These are phyloP conservation scores for Myriangium duriaei DNA, from an alignment of 2,329 filamentous ascomycete genomes.

Conservation along the genomic window DNA sequence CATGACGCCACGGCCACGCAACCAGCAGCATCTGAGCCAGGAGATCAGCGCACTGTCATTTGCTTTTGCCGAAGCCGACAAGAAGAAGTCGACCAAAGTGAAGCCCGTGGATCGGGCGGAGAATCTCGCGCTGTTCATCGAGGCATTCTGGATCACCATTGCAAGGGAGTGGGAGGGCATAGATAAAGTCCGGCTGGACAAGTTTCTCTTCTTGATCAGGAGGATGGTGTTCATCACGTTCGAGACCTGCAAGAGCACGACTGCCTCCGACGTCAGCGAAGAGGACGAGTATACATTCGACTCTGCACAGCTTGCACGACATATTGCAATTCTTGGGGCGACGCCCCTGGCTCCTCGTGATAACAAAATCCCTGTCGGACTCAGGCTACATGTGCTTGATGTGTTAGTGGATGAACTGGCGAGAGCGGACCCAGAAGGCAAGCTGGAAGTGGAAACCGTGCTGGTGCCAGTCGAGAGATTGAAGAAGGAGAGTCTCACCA, in stretches of 20 bases:
- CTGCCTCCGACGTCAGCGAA: constrained; percentile 24
- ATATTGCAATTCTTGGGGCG: constrained; percentile 36
- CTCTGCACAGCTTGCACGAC: neutral
- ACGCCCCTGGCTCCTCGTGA: constrained; percentile 35
- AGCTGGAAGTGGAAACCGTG: constrained; percentile 35
- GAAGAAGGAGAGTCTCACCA: constrained; percentile 48
- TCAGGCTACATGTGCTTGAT: constrained; percentile 79
- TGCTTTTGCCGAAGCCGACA: constrained; percentile 22
- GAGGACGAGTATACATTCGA: constrained; percentile 20
- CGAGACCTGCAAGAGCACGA: constrained; percentile 25
- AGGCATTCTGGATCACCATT: constrained; percentile 42
- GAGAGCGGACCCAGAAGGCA: constrained; percentile 44
- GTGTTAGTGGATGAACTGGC: constrained; percentile 86
- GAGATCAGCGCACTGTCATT: constrained; percentile 63
- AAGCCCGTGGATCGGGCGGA: too few relatives aligned
- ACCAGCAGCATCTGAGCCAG: constrained; percentile 70
- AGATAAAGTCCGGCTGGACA: constrained; percentile 57
- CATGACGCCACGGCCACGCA: constrained; percentile 83
- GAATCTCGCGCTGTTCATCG: constrained; percentile 24
- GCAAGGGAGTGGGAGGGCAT: constrained; percentile 39
- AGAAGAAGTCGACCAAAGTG: too few relatives aligned
- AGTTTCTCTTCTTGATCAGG: constrained; percentile 77
- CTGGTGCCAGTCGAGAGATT: constrained; percentile 45
- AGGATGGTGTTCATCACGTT: constrained; percentile 66
- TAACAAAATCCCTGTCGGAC: constrained; percentile 60